Conservation (phyloP, 139 green algal genomes). For the Ettlia oleoabundans region DNA sequence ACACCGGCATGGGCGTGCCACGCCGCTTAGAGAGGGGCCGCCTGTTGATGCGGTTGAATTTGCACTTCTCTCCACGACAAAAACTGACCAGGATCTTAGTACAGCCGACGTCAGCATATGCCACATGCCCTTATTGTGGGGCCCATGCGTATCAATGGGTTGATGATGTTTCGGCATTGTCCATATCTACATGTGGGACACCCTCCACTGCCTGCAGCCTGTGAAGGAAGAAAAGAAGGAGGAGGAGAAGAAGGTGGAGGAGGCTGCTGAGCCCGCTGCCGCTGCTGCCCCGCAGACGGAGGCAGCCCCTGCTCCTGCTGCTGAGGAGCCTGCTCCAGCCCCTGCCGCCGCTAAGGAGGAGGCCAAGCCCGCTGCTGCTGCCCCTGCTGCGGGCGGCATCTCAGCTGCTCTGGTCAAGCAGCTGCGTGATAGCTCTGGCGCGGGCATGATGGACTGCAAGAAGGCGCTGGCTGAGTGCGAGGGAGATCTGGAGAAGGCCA, state of each 20-base stretch:
- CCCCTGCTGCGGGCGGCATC: constrained; percentile 54
- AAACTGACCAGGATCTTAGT: too few species aligned
- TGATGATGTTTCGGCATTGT: too few species aligned
- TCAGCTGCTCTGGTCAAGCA: constrained; percentile 85
- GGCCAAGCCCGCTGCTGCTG: constrained; percentile 20
- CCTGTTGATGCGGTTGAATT: too few species aligned
- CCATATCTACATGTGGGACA: too few species aligned
- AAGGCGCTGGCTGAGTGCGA: constrained; percentile 89
- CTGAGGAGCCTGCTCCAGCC: too few species aligned
- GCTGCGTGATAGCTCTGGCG: constrained; percentile 81
- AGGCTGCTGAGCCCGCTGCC: neutral
- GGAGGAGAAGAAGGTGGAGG: constrained; percentile 29
- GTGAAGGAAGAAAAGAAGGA: neutral
- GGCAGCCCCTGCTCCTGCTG: too few species aligned
- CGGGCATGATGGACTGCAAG: constrained; percentile 99
- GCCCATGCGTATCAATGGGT: too few species aligned
- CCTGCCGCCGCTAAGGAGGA: too few species aligned
- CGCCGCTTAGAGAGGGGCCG: neutral
- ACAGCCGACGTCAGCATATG: too few species aligned
- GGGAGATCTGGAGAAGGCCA: constrained; percentile 84
- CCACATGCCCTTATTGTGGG: too few species aligned
- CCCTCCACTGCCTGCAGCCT: too few species aligned
- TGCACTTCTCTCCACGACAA: too few species aligned
- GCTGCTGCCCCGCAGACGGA: constrained; percentile 40
- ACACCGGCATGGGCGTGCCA: neutral